These are phyloP conservation scores for Paecilomyces fulvus DNA, from an alignment of 2,329 filamentous ascomycete species.

Conservation along the genomic window DNA sequence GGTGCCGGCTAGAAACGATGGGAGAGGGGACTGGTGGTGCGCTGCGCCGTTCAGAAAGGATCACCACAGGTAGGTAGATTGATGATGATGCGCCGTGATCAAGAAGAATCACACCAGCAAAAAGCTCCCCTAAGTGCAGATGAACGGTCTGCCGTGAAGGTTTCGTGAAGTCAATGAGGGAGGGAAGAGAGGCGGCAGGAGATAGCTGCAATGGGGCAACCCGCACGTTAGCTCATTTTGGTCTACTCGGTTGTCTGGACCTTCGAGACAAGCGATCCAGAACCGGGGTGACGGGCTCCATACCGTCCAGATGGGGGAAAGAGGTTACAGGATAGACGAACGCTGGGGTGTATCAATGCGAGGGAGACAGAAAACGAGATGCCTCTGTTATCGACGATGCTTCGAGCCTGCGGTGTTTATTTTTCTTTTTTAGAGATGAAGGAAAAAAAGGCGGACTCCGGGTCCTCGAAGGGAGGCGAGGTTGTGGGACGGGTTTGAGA, in stretches of 20 bases:
- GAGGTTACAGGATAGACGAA: background rate
- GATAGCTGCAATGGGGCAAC: slow-evolving; percentile 4
- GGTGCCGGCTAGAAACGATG: background rate
- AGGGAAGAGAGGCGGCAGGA: slow-evolving; percentile 1
- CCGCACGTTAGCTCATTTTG: slow-evolving; percentile 3
- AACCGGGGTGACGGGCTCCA: background rate
- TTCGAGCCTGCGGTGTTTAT: background rate
- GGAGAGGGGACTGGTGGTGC: background rate
- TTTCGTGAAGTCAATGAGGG: background rate
- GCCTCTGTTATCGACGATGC: background rate
- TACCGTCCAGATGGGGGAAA: background rate
- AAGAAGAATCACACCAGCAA: background rate
- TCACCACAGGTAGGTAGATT: background rate
- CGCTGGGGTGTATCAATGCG: background rate
- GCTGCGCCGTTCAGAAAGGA: background rate
- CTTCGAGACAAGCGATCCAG: background rate
- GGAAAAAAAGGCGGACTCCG: background rate
- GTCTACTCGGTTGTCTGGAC: slow-evolving; percentile 1
- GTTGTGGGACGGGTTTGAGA: background rate
- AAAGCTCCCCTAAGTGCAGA: background rate
- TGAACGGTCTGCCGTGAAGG: background rate
- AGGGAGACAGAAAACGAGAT: background rate
- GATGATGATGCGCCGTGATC: background rate
- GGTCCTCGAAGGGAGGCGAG: background rate
- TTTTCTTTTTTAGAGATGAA: background rate